Evolutionary conservation across 331 rosid genomes (phyloP), one percentile per base, ranked within the genome.

Genomic region (Erythrophleum ivorense): DNA sequence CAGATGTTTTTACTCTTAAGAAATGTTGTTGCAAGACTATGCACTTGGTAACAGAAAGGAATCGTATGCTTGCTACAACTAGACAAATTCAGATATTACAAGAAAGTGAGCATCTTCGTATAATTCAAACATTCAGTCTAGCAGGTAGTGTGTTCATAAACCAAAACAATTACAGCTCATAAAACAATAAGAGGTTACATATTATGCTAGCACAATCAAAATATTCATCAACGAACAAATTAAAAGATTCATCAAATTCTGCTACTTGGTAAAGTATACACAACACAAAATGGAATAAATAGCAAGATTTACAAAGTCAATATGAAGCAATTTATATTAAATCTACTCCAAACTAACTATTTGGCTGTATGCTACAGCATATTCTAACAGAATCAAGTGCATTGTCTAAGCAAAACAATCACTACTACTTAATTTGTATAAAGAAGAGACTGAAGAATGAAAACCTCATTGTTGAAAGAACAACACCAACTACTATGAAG

Each of bases 111-210:
- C 16, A 78, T 12, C 36, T 4, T 72, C 2, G 21, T 13, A 53
- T n/a, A 78, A 67, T 58, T 36, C 49, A 57, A 85, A 55, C 80
- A 75, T 29, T 57, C 36, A 54, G 43, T 82, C 71, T 53, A 65
- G 62, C 60, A 68, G 74, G 36, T 53, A 78, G 19, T 58, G 12
- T 73, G 29, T 24, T 73, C 62, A 40, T 66, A 71, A 40, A 24
- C 75, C 78, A 13, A 75, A 75, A 74, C 67, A 82, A 58, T 50
- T 62, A 49, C 58, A 67, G 40, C 79, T 70, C 65, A 16, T 33
- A 36, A 63, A 18, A 41, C 16, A 43, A 34, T 38, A 64, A n/a
- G 36, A 24, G 29, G 29, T 49, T 57, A 13, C 52, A 71, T 49
- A 75, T 13, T 75, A 79, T 36, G 29, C 41, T 36, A 36, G 40